These are phyloP conservation scores for Kalmanozyma brasiliensis DNA, from an alignment of 1,284 basidiomycete species.

Conservation along the genomic window DNA sequence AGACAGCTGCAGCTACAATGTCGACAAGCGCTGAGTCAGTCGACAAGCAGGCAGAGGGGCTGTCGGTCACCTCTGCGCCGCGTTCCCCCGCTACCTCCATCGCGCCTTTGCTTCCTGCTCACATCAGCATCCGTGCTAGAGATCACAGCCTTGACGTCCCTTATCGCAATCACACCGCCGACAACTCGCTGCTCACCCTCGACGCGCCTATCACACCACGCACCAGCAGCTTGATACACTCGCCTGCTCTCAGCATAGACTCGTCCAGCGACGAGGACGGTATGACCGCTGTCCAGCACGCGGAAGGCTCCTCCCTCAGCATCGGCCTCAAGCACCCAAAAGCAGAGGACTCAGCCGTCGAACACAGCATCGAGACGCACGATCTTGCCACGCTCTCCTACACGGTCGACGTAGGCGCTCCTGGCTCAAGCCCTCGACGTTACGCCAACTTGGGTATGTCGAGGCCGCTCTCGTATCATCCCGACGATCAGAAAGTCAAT, in stretches of 20 bases:
- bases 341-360: not conserved
- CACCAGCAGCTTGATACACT: conserved; percentile 21
- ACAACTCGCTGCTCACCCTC: conserved; percentile 11
- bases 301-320: not conserved
- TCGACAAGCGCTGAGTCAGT: not conserved
- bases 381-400: conserved; percentile 27
- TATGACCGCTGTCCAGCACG: conserved; percentile 3
- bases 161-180: not conserved
- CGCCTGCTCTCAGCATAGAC: not conserved
- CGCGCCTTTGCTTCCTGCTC: conserved; percentile 20
- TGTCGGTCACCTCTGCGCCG: conserved; percentile 11
- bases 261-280: conserved; percentile 11
- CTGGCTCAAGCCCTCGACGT: conserved; percentile 1
- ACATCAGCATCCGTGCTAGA: conserved; percentile 9
- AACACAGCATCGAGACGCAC: conserved; percentile 19
- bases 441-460: conserved; percentile 39
- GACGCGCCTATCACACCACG: conserved; percentile 18
- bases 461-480: conserved; percentile 30
- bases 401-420: conserved; percentile 15
- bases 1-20: conserved; percentile 1
- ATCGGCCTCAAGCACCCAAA: conserved; percentile 4
- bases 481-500: conserved; percentile 42
- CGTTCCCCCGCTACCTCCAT: conserved; percentile 20
- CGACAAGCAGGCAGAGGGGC: conserved; percentile 2
- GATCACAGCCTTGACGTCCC: conserved; percentile 13